Evolutionary conservation across 2,329 filamentous ascomycete genomes (phyloP).

Genomic region (Trichothecium sympodiale): DNA sequence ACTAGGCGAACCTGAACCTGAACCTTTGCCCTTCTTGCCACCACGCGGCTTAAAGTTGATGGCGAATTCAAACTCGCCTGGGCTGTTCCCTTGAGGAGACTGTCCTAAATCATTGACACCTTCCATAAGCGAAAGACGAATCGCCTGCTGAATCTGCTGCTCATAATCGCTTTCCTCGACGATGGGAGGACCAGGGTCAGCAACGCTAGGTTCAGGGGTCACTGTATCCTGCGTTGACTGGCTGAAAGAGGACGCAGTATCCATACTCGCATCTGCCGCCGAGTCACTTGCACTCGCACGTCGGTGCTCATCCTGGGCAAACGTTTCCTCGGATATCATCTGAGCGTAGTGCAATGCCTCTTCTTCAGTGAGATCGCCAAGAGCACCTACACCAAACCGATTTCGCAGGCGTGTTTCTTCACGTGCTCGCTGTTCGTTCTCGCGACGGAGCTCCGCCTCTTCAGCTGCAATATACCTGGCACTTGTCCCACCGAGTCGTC

Average conservation of each 20-base stretch:
- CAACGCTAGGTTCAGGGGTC: slow-evolving; percentile 44
- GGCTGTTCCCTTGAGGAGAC: slow-evolving; percentile 32
- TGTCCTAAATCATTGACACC: slow-evolving; percentile 34
- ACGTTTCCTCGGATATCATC: slow-evolving; percentile 54
- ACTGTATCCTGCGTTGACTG: slow-evolving; percentile 33
- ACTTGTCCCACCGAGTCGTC: slow-evolving; percentile 54
- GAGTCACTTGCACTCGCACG: slow-evolving; percentile 37
- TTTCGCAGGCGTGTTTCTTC: slow-evolving; percentile 61
- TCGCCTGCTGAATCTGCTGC: slow-evolving; percentile 50
- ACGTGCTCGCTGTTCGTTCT: slow-evolving; percentile 54
- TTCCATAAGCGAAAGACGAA: slow-evolving; percentile 50
- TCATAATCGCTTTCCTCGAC: slow-evolving; percentile 43
- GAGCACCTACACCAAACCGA: slow-evolving; percentile 68
- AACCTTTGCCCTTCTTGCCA: slow-evolving; percentile 28
- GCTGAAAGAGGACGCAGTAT: slow-evolving; percentile 29
- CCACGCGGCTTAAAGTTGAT: slow-evolving; percentile 35
- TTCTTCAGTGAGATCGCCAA: slow-evolving; percentile 56
- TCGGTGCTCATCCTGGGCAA: slow-evolving; percentile 43
- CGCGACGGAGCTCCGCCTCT: slow-evolving; percentile 64
- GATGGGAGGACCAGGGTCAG: slow-evolving; percentile 22
- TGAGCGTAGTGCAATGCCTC: slow-evolving; percentile 54
- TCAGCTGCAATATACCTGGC: slow-evolving; percentile 82
- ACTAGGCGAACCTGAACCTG: slow-evolving; percentile 19
- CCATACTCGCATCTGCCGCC: slow-evolving; percentile 32
- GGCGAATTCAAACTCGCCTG: slow-evolving; percentile 38